Evolutionary conservation across 352 stramenopile species (phyloP).

Genomic region (Globisporangium carolinianum): DNA sequence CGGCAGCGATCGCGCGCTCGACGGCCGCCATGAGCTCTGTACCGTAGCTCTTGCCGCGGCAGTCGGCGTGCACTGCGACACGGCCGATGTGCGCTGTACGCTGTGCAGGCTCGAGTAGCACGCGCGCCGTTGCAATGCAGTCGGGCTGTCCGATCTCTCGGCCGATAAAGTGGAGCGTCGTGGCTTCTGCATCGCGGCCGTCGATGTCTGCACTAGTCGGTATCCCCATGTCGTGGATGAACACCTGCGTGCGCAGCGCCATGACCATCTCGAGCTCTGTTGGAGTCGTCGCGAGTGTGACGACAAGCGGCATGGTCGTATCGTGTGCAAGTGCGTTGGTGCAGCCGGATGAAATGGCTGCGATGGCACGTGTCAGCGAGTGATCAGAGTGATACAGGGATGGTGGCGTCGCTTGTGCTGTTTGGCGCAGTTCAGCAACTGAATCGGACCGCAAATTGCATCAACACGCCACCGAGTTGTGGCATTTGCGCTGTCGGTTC

Average conservation of each 20-base stretch:
- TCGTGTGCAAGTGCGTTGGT: not conserved
- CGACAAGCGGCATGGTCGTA: slow-evolving; percentile 23
- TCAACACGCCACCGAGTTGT: no score
- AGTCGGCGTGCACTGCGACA: not conserved
- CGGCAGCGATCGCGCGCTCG: not conserved
- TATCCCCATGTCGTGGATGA: slow-evolving; percentile 47
- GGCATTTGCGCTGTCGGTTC: no score
- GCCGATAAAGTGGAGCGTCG: slow-evolving; percentile 49
- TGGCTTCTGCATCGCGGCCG: slow-evolving; percentile 29
- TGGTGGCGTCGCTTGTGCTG: no score
- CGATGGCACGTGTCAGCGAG: no score
- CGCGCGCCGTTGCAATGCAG: not conserved
- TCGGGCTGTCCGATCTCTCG: not conserved
- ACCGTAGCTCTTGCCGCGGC: not conserved
- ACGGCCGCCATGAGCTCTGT: not conserved
- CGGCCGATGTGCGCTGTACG: not conserved
- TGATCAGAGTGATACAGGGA: no score
- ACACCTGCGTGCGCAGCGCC: slow-evolving; percentile 37
- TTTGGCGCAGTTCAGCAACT: no score
- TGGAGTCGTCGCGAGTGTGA: slow-evolving; percentile 32
- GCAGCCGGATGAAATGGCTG: no score
- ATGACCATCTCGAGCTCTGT: slow-evolving; percentile 35
- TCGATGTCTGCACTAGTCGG: slow-evolving; percentile 33
- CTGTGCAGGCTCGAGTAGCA: not conserved
- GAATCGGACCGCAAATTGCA: no score